Conservation (phyloP, 2,329 filamentous ascomycete genomes). For the Corynespora cassiicola region DNA sequence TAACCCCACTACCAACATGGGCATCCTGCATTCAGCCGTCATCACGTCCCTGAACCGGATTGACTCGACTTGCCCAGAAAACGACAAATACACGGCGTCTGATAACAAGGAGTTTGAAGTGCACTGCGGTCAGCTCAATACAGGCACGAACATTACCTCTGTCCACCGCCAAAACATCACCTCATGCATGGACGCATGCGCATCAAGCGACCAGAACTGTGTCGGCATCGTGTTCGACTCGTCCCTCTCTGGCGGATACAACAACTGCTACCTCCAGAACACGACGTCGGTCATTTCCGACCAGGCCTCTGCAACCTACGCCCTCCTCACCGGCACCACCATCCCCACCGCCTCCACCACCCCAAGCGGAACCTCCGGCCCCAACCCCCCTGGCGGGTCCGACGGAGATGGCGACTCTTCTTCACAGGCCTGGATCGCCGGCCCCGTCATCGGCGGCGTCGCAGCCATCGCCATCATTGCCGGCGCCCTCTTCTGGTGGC, state of each 20-base stretch:
- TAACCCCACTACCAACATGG: conserved; percentile 10
- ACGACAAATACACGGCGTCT: conserved; percentile 17
- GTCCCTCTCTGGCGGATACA: conserved; percentile 26
- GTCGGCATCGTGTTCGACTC: conserved; percentile 35
- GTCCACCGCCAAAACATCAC: conserved; percentile 36
- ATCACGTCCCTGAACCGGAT: conserved; percentile 29
- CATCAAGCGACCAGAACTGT: conserved; percentile 25
- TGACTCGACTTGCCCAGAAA: conserved; percentile 25
- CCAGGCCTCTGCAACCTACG: conserved; percentile 26
- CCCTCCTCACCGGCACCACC: conserved; percentile 16
- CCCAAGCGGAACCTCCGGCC: not conserved
- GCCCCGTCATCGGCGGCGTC: conserved; percentile 30
- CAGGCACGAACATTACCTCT: conserved; percentile 35
- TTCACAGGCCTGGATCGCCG: conserved; percentile 36
- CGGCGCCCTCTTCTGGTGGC: conserved; percentile 23
- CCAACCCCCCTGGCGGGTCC: not conserved
- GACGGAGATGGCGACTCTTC: not conserved
- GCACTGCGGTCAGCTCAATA: conserved; percentile 35
- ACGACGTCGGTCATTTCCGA: conserved; percentile 27
- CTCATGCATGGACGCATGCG: conserved; percentile 37
- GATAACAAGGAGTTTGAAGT: conserved; percentile 31
- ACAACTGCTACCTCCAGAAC: conserved; percentile 44
- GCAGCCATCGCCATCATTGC: conserved; percentile 20
- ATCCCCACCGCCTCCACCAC: conserved; percentile 7
- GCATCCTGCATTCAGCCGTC: conserved; percentile 30